Evolutionary conservation across 306 rosid genomes (phyloP).

Genomic region (Lathyrus oleraceus): DNA sequence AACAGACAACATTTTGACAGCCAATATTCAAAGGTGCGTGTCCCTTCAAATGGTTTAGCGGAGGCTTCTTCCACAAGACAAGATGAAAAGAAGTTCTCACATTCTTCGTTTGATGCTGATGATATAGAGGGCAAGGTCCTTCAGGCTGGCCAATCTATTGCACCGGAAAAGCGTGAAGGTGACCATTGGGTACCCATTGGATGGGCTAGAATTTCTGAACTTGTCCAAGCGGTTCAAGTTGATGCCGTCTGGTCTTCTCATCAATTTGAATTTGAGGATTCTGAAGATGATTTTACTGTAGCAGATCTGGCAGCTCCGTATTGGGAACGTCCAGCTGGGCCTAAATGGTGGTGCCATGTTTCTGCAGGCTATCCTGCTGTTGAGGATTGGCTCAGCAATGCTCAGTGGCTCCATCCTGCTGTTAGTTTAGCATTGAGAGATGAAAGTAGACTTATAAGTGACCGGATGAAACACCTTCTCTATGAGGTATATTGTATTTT

Average conservation of each 20-base stretch:
- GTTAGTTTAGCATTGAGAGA: slow-evolving; percentile 80
- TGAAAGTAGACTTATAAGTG: slow-evolving; percentile 81
- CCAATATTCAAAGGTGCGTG: slow-evolving; percentile 34
- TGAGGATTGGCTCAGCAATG: slow-evolving; percentile 72
- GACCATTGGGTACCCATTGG: slow-evolving; percentile 88
- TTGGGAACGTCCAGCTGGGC: slow-evolving; percentile 93
- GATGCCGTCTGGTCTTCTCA: slow-evolving; percentile 59
- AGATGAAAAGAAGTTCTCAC: slow-evolving; percentile 34
- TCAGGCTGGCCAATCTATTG: slow-evolving; percentile 40
- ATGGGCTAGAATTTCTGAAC: slow-evolving; percentile 82
- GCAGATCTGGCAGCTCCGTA: slow-evolving; percentile 89
- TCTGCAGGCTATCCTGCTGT: slow-evolving; percentile 67
- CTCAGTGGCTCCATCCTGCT: slow-evolving; percentile 94
- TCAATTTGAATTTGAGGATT: slow-evolving; percentile 50
- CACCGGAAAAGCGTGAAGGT: slow-evolving; percentile 45
- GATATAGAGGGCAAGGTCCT: slow-evolving; percentile 31
- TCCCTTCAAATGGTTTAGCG: slow-evolving; percentile 42
- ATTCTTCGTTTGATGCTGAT: slow-evolving; percentile 38
- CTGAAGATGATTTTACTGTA: slow-evolving; percentile 74
- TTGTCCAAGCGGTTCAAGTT: slow-evolving; percentile 65
- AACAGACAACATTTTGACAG: slow-evolving; percentile 40
- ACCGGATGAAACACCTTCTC: slow-evolving; percentile 82
- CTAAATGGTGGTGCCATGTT: slow-evolving; percentile 96
- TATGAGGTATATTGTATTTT: slow-evolving; percentile 66
- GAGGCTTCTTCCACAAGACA: slow-evolving; percentile 36